Conservation (phyloP, 140 eudicot genomes). For the Oenanthe javanica region DNA sequence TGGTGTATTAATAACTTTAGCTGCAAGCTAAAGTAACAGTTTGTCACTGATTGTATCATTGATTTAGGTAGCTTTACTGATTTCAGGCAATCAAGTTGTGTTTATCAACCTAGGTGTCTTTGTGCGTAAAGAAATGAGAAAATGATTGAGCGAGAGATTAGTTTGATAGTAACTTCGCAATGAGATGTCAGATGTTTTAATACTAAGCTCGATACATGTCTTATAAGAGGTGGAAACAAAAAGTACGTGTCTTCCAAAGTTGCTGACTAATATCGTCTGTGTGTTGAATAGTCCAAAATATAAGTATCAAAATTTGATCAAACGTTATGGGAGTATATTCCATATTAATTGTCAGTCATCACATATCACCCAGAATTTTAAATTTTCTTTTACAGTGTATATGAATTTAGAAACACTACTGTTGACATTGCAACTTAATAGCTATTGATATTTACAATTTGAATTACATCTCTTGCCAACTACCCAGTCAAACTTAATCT, state of each 20-base stretch:
- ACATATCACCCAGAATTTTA: too few species aligned
- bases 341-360: background rate
- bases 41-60: background rate
- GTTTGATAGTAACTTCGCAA: background rate
- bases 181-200: background rate
- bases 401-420: background rate
- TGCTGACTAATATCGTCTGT: background rate
- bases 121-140: background rate
- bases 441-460: background rate
- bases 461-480: background rate
- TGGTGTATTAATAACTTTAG: background rate
- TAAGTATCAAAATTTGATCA: background rate
- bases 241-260: background rate
- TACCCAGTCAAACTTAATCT: background rate
- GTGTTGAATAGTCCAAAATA: background rate
- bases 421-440: background rate
- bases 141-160: background rate
- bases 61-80: too few species aligned
- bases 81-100: background rate
- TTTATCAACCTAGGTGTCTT: background rate
- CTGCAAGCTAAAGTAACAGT: background rate
- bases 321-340: background rate
- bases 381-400: background rate
- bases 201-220: background rate
- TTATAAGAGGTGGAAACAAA: background rate